A percentile compares a stretch with the other conserved stretches of the same genome.
These are phyloP conservation scores for Zhuliangozyma blackwelliae DNA, from an alignment of 1,139 yeast genomes.

Conservation along the genomic window DNA sequence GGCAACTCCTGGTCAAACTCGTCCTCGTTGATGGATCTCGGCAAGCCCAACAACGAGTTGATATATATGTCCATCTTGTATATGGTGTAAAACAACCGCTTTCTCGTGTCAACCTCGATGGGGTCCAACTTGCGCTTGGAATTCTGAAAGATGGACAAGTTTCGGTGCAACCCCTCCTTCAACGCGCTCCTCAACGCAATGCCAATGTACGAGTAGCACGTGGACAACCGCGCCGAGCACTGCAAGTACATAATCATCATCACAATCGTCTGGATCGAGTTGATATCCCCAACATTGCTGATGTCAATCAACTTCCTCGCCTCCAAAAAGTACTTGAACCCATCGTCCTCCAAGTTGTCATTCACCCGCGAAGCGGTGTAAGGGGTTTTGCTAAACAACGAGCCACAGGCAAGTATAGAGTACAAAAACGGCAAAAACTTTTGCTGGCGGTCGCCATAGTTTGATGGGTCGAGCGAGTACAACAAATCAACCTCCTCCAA, in stretches of 20 bases:
- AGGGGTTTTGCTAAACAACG: conserved; percentile 54
- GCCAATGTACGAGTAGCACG: conserved; percentile 92
- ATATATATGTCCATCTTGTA: conserved; percentile 90
- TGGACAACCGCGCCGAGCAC: conserved; percentile 84
- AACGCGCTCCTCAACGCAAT: conserved; percentile 83
- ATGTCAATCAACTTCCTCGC: conserved; percentile 73
- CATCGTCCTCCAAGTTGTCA: conserved; percentile 63
- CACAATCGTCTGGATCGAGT: conserved; percentile 63
- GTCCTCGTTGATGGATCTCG: conserved; percentile 68
- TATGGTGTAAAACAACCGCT: conserved; percentile 82
- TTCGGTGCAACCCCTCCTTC: conserved; percentile 84
- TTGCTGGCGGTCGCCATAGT: conserved; percentile 70
- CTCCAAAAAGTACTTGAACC: conserved; percentile 77
- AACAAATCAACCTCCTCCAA: conserved; percentile 47
- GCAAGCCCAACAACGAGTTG: conserved; percentile 84
- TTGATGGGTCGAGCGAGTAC: conserved; percentile 61
- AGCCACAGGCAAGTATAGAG: conserved; percentile 55
- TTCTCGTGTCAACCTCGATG: conserved; percentile 80
- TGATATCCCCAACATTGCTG: conserved; percentile 45
- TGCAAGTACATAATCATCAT: conserved; percentile 76
- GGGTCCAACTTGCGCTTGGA: conserved; percentile 59
- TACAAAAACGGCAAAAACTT: conserved; percentile 76
- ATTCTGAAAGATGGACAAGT: conserved; percentile 50
- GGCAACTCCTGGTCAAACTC: conserved; percentile 91
- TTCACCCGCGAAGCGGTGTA: conserved; percentile 31